Base-by-base conservation (phyloP, 2,329 filamentous ascomycete genomes). In the Curvularia verruculosa region DNA sequence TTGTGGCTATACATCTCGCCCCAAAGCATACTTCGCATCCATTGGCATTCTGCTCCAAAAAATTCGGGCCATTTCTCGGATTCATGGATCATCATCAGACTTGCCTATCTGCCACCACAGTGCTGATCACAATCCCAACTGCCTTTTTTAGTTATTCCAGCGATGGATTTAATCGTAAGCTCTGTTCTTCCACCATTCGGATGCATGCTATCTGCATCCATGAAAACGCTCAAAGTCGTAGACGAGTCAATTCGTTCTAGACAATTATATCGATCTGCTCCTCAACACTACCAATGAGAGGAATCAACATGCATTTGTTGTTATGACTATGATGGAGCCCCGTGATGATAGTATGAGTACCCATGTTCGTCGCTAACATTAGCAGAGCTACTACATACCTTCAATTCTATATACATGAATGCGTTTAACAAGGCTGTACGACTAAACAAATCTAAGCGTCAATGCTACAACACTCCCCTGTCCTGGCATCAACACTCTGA, bases 391-490 rank as follows among this genome's bases (percentile, higher is more conserved):
- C 3, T 9, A 29, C 8, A 29, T 10, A 10, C 28, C 23, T 12
- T 9, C 28, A 6, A 44, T 18, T 13, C 12, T 24, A n/a, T 18
- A 24, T 26, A 10, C 47, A 39, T 34, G 5, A 37, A 8, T n/a
- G 12, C 26, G 8, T 19, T 7, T 23, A 7, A 31, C 7, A n/a
- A 21, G 15, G 36, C 15, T 24, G n/a, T 18, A 39, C 44, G 2
- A 58, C 49, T 58, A 46, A 54, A 59, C 48, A 44, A 46, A 31
- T 31, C 24, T 26, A 46, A 44, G 28, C 44, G 39, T 44, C 44
- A 49, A 41, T 24, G 48, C 41, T 46, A 45, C 52, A 56, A 64
- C 57, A 62, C 53, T 37, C 45, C 29, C 29, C 43, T 12, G 26
- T 31, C 53, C 47, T 48, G 54, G 51, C 54, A 40, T 21, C 12